A percentile compares a stretch with the other conserved stretches of the same genome.
Evolutionary conservation across 106 monocot species (phyloP).

Genomic region (Allium sativum): DNA sequence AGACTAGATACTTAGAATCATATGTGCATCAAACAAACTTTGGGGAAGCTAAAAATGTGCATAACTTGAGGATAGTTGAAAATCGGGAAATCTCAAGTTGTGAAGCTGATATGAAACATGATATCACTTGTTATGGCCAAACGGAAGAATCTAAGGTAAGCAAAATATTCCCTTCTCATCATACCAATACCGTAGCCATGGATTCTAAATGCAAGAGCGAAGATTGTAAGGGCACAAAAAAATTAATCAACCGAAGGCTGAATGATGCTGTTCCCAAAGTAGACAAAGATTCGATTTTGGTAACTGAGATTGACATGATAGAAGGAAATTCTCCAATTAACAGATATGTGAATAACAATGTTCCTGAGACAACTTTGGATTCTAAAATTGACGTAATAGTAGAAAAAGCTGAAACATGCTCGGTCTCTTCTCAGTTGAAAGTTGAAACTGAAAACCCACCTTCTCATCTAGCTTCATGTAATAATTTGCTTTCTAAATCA

Average conservation of each 20-base stretch:
- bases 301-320: neutral
- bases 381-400: neutral
- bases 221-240: slow-evolving; percentile 5
- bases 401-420: slow-evolving; percentile 5
- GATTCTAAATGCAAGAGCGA: neutral
- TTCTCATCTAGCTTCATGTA: slow-evolving; percentile 6
- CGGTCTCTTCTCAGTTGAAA: neutral
- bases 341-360: neutral
- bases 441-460: slow-evolving; percentile 6
- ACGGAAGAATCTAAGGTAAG: slow-evolving; percentile 10
- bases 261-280: too few relatives aligned
- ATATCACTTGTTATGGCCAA: slow-evolving; percentile 2
- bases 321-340: slow-evolving; percentile 8
- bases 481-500: slow-evolving; percentile 1
- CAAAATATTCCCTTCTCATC: slow-evolving; percentile 1
- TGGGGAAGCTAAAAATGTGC: slow-evolving; percentile 7
- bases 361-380: neutral
- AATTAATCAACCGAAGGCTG: neutral
- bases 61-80: neutral
- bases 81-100: neutral
- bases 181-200: neutral
- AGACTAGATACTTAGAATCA: slow-evolving; percentile 1
- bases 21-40: neutral
- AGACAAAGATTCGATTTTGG: neutral
- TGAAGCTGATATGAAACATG: slow-evolving; percentile 9